phyloP scores from a whole-genome alignment of 495 filamentous ascomycete species.

The Clohesyomyces aquaticus region DNA sequence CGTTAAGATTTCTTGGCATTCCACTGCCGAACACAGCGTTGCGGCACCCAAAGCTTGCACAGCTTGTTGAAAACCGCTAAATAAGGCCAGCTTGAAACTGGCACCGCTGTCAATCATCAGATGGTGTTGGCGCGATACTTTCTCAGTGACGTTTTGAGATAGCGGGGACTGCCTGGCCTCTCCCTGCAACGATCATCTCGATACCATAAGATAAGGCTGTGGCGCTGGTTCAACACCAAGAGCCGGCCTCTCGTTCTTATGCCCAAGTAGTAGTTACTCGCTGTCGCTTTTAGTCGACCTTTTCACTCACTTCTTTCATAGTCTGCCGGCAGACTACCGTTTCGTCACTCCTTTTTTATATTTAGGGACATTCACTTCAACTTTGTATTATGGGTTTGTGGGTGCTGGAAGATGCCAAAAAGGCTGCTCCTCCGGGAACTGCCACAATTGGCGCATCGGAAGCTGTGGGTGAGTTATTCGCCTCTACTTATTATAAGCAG shows the following conservation, averaged over 20 bases:
- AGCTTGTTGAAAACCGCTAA: slow-evolving; percentile 6
- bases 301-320: background rate
- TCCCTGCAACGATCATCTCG: slow-evolving; percentile 5
- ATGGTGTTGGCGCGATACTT: slow-evolving; percentile 11
- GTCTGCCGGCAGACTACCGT: slow-evolving; percentile 31
- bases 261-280: background rate
- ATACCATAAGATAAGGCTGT: slow-evolving; percentile 18
- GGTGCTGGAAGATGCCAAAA: slow-evolving; percentile 28
- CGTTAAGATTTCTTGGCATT: slow-evolving; percentile 16
- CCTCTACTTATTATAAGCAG: background rate
- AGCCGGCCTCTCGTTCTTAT: slow-evolving; percentile 21
- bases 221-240: background rate
- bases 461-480: slow-evolving; percentile 9
- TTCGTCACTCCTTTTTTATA: slow-evolving; percentile 12
- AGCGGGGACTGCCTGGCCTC: slow-evolving; percentile 8
- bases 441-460: slow-evolving; percentile 28
- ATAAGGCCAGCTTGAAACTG: slow-evolving; percentile 10
- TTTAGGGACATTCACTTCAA: slow-evolving; percentile 1
- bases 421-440: slow-evolving; percentile 35
- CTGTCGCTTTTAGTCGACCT: slow-evolving; percentile 4
- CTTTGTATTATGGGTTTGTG: slow-evolving; percentile 32
- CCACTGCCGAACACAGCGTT: background rate
- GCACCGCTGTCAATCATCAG: background rate
- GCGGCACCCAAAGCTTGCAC: slow-evolving; percentile 6
- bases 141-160: slow-evolving; percentile 29